Evolutionary conservation across 1,139 yeast species (phyloP), one percentile per base, ranked within the genome.

Genomic region (Debaryomycetaceae sp.): DNA sequence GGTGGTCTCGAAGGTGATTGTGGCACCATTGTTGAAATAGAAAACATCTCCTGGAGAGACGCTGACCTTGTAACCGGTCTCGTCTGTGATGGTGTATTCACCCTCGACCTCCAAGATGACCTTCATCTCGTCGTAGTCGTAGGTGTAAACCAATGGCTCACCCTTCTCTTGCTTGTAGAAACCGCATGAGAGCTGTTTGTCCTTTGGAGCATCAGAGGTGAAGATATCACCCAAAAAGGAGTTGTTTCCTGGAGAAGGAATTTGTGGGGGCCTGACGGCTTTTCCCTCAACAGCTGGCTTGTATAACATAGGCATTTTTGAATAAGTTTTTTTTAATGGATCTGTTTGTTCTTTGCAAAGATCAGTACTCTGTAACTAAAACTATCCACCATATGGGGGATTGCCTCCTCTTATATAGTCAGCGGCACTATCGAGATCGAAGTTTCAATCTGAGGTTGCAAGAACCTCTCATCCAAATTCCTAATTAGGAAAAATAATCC

Each of bases 111-210:
- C 86, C 53, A 83, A 68, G 58, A 82, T 75, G 55, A 83, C 72
- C 66, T 83, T 83, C 85, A 81, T 81, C 68, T 83, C 89, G 58
- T 83, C 88, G 63, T 82, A 83, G 58, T 68, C 68, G 65, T 83
- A 83, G 45, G 70, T 66, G 73, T 82, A 83, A 23, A 78, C 86
- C 57, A 83, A 75, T 42, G 84, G 78, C 58, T 80, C 83, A 47
- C 88, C 88, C 50, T 71, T 69, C 60, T 81, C 84, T 66, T 82
- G 87, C 57, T 73, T 76, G 75, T 78, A 83, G 67, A 83, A 83
- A 38, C 89, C 89, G 60, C 83, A 73, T 13, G 82, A 64, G 49
- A 83, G 78, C 57, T 80, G 81, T 56, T 80, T 63, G 40, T 79
- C 87, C 44, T 70, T 66, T 54, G 81, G 80, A 48, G 81, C 81